phyloP scores from a whole-genome alignment of 2,329 filamentous ascomycete genomes.

The Colletotrichum magnum region DNA sequence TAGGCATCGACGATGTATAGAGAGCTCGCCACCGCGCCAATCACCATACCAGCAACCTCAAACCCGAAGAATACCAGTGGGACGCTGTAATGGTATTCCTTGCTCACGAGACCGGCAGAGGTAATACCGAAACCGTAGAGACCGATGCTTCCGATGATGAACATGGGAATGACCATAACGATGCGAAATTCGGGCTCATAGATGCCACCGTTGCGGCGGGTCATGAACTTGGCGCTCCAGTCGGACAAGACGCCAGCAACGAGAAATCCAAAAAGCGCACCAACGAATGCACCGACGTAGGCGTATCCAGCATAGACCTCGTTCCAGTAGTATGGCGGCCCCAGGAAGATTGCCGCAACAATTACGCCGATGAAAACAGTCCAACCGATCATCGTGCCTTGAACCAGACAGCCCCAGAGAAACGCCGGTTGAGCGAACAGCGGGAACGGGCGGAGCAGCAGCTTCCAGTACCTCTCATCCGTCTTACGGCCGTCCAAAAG shows the following conservation, averaged over 20 bases:
- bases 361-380: conserved; percentile 92
- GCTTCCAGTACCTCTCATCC: conserved; percentile 78
- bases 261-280: conserved; percentile 82
- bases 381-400: conserved; percentile 94
- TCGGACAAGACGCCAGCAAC: conserved; percentile 84
- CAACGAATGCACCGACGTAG: conserved; percentile 88
- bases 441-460: conserved; percentile 81
- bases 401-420: conserved; percentile 83
- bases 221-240: conserved; percentile 78
- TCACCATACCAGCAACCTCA: conserved; percentile 90
- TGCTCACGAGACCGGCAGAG: conserved; percentile 67
- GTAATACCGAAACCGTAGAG: conserved; percentile 89
- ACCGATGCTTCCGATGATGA: conserved; percentile 82
- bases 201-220: conserved; percentile 80
- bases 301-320: conserved; percentile 88
- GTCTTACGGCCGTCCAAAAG: conserved; percentile 88
- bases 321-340: conserved; percentile 84
- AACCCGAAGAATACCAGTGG: conserved; percentile 87
- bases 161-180: conserved; percentile 84
- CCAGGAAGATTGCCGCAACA: conserved; percentile 85
- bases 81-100: conserved; percentile 77
- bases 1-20: conserved; percentile 95
- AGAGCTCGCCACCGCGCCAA: conserved; percentile 87
- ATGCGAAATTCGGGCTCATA: conserved; percentile 96
- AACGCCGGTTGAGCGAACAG: conserved; percentile 89